A percentile compares a stretch with the other conserved stretches of the same genome.
phyloP scores from a whole-genome alignment of 768 basidiomycete genomes.

The Rubroboletus satanas region DNA sequence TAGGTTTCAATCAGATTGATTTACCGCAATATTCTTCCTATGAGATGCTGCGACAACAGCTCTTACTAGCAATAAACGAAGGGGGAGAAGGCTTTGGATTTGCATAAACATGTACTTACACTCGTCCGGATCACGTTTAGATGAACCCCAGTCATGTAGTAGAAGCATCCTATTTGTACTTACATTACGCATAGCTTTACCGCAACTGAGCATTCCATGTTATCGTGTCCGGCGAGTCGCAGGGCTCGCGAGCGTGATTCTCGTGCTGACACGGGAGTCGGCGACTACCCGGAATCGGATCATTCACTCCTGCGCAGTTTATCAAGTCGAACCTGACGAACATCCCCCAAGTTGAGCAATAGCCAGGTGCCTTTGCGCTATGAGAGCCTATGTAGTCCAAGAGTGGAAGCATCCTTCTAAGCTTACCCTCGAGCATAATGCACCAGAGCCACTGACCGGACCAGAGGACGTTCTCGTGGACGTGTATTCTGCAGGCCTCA shows the following conservation, averaged over 20 bases:
- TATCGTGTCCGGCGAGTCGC: not conserved
- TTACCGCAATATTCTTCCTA: slow-evolving; percentile 94
- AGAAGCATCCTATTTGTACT: slow-evolving; percentile 36
- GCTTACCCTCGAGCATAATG: slow-evolving; percentile 49
- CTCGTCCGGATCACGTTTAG: slow-evolving; percentile 9
- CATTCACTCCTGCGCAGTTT: not conserved
- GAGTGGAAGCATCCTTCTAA: slow-evolving; percentile 67
- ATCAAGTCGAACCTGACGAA: not conserved
- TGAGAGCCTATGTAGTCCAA: slow-evolving; percentile 77
- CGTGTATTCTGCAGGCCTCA: slow-evolving; percentile 69
- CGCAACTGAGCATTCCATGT: slow-evolving; percentile 1
- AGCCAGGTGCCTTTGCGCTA: slow-evolving; percentile 26
- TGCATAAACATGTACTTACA: slow-evolving; percentile 34
- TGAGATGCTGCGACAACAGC: slow-evolving; percentile 89
- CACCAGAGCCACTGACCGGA: slow-evolving; percentile 51
- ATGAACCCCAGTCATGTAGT: slow-evolving; percentile 20
- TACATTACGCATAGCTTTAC: slow-evolving; percentile 24
- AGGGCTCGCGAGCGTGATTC: not conserved
- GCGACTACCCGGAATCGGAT: slow-evolving; percentile 4
- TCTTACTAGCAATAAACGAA: slow-evolving; percentile 91
- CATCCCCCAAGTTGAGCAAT: not conserved
- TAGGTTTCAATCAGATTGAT: slow-evolving; percentile 93
- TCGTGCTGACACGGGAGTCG: no score
- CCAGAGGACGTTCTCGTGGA: slow-evolving; percentile 66
- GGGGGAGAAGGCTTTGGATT: slow-evolving; percentile 96